phyloP scores from a whole-genome alignment of 208 protist genomes.

The Giardia duodenalis region DNA sequence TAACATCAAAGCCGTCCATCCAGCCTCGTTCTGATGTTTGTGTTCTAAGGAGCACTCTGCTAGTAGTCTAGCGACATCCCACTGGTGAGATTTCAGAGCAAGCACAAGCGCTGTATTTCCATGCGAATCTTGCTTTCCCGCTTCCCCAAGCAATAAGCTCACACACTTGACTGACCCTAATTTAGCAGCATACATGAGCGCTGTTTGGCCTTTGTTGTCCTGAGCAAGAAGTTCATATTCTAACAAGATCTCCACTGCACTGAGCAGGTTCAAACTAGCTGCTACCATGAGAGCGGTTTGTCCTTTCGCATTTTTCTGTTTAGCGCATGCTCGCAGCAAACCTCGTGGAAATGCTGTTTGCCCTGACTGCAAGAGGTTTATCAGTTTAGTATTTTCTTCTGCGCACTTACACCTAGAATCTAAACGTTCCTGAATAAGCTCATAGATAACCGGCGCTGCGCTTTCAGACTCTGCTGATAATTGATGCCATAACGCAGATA shows the following conservation, averaged over 20 bases:
- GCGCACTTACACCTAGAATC: no score
- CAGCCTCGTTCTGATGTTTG: not conserved
- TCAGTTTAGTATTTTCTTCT: no score
- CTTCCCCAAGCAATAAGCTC: not conserved
- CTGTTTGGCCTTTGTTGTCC: not conserved
- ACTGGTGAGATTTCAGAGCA: no score
- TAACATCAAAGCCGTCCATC: not conserved
- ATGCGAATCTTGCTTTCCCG: not conserved
- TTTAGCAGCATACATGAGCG: not conserved
- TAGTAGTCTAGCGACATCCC: no score
- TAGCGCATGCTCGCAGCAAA: not conserved
- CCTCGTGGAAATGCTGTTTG: not conserved
- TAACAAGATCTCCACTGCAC: not conserved
- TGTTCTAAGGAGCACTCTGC: not conserved
- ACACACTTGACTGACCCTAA: not conserved
- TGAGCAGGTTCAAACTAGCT: not conserved
- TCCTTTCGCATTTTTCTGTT: not conserved
- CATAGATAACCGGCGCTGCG: no score
- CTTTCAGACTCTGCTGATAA: not conserved
- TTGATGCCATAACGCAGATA: not conserved
- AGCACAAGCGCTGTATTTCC: not conserved
- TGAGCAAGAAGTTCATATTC: not conserved
- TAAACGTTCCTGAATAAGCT: no score
- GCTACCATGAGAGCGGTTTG: not conserved
- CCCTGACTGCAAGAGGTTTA: not conserved